Base-by-base conservation (phyloP, 2,329 filamentous ascomycete species). In the Aureobasidium sp. region DNA sequence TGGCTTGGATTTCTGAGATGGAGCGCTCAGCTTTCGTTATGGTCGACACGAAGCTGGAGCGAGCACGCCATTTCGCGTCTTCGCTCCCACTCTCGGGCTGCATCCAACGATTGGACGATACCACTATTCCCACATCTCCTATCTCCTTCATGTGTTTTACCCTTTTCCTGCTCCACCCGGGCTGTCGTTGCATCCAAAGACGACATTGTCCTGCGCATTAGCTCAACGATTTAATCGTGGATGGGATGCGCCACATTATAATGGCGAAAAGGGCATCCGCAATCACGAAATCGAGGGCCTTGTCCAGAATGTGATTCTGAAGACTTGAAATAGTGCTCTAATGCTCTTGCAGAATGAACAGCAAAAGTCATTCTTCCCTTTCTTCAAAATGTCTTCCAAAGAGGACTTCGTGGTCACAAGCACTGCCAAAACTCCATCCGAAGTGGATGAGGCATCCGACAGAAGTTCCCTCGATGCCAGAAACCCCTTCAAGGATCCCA, bases 401-500 rank as follows among this genome's bases (percentile, higher is more conserved):
- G 37, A 29, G 29, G 41, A 2, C 5, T 57, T 47, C 17, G n/a
- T 15, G 5, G 41, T 45, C 17, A 44, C 52, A 9, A 39, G 37
- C n/a, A 39, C 34, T 5, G 4, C 17, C 37, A 42, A 29, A 17
- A 42, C 20, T 25, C 53, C 39, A 2, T 31, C 25, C 5, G 53
- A 57, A 17, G 41, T 57, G 5, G 53, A 57, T 4, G 53, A 57
- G 53, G 41, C 53, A 22, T 45, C 41, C 25, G 53, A 47, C n/a
- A 45, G 53, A 47, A 57, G 53, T 27, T 57, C 53, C 6, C 37
- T 57, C 20, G 53, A 57, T n/a, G 8, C 41, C n/a, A 57, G 8
- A 37, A 69, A 69, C 36, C 64, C 67, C 2, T 85, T 85, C 66
- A 73, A 77, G 0, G 80, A 84, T 55, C 77, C 80, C 2, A 73